Conservation (phyloP, 352 stramenopile species). For the Globisporangium nodosum region DNA sequence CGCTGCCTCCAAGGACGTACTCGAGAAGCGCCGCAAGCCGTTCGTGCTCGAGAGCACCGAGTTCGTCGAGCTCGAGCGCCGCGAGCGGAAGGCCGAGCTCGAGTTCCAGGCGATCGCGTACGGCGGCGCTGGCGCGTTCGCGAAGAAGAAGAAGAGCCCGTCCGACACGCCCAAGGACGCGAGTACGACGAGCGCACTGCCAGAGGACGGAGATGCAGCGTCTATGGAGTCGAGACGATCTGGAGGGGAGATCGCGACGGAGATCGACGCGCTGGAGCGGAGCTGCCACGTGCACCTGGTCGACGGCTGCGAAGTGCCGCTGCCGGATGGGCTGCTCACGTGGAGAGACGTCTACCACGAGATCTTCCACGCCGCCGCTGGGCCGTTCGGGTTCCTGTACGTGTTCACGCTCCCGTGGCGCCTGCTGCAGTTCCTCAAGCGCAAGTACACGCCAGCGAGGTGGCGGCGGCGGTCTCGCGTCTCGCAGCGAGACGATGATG, state of each 20-base stretch:
- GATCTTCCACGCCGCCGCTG: constrained; percentile 36
- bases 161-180: constrained; percentile 7
- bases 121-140: constrained; percentile 43
- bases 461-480: constrained; percentile 4
- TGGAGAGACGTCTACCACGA: constrained; percentile 30
- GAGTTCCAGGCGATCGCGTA: constrained; percentile 83
- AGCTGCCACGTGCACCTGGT: constrained; percentile 36
- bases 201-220: not conserved
- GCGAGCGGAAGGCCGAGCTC: constrained; percentile 74
- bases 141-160: constrained; percentile 37
- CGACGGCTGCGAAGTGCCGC: constrained; percentile 27
- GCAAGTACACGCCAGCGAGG: constrained; percentile 41
- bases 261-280: constrained; percentile 60
- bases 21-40: constrained; percentile 52
- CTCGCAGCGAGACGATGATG: not conserved
- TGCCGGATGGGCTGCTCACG: constrained; percentile 42
- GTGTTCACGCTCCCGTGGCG: constrained; percentile 44
- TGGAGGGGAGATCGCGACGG: constrained; percentile 52
- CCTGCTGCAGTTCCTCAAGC: constrained; percentile 35
- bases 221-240: constrained; percentile 17
- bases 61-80: constrained; percentile 64
- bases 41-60: constrained; percentile 76
- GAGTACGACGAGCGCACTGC: not conserved
- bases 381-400: constrained; percentile 69
- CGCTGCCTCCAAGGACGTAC: constrained; percentile 57